A percentile compares a stretch with the other conserved stretches of the same genome.
phyloP scores from a whole-genome alignment of 1,284 basidiomycete genomes.

The Marasmius tenuissimus region DNA sequence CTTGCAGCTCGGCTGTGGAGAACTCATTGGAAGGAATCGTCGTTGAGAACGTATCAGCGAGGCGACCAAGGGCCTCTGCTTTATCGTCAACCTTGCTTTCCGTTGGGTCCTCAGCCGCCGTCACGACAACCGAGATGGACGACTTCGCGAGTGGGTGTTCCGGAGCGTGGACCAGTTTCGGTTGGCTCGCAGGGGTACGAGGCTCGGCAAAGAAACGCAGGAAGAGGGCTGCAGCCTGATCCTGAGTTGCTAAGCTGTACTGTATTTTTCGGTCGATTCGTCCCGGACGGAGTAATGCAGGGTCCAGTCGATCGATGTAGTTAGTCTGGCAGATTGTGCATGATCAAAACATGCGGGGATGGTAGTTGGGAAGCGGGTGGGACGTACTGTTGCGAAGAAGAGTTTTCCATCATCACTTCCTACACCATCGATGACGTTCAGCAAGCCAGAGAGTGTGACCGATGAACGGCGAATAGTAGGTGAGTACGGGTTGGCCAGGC shows the following conservation, averaged over 20 bases:
- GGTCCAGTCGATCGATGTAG: slow-evolving; percentile 51
- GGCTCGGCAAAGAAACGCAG: slow-evolving; percentile 46
- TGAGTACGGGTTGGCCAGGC: not conserved
- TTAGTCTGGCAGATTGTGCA: slow-evolving; percentile 39
- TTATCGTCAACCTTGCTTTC: not conserved
- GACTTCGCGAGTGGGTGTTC: not conserved
- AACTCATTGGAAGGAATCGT: slow-evolving; percentile 48
- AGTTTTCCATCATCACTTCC: slow-evolving; percentile 56
- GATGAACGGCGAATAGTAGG: slow-evolving; percentile 21
- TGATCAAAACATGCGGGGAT: not conserved
- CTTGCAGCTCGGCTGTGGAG: slow-evolving; percentile 60
- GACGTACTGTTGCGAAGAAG: slow-evolving; percentile 51
- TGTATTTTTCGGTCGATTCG: slow-evolving; percentile 51
- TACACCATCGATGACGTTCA: slow-evolving; percentile 57
- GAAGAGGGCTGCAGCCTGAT: slow-evolving; percentile 51
- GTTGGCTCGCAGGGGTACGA: not conserved
- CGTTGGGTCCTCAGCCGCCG: not conserved
- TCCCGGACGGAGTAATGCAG: slow-evolving; percentile 51
- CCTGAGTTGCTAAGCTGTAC: slow-evolving; percentile 45
- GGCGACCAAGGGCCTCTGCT: slow-evolving; percentile 6
- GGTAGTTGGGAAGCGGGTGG: not conserved
- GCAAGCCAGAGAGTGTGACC: slow-evolving; percentile 49
- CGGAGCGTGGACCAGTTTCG: not conserved
- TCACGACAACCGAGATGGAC: not conserved
- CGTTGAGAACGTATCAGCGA: slow-evolving; percentile 43